Evolutionary conservation across 2,329 filamentous ascomycete genomes (phyloP).

Genomic region (Diaporthe amygdali): DNA sequence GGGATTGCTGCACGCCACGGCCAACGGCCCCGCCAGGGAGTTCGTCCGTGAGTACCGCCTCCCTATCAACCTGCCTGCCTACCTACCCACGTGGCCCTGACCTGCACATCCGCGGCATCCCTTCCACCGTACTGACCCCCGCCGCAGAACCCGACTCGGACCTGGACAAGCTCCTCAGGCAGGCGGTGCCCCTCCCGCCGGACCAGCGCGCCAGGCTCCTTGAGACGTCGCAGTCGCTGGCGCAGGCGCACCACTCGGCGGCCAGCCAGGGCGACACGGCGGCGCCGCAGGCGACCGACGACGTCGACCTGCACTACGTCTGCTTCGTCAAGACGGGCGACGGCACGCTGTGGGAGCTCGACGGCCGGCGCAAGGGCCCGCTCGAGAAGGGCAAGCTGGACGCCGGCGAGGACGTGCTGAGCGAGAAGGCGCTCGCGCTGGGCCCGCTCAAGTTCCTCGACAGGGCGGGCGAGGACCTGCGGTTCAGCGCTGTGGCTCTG

Average conservation of each 20-base stretch:
- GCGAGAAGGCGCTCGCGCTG: slow-evolving; percentile 74
- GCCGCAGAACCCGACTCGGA: slow-evolving; percentile 54
- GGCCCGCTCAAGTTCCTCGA: slow-evolving; percentile 66
- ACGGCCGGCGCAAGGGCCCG: slow-evolving; percentile 63
- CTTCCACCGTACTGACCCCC: not conserved
- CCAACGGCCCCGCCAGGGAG: slow-evolving; percentile 73
- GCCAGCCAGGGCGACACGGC: slow-evolving; percentile 79
- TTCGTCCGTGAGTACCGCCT: slow-evolving; percentile 57
- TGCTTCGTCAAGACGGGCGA: slow-evolving; percentile 83
- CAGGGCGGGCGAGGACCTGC: slow-evolving; percentile 59
- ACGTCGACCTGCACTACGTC: slow-evolving; percentile 94
- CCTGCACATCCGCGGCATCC: not conserved
- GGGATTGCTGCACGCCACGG: slow-evolving; percentile 81
- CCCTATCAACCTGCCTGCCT: not conserved
- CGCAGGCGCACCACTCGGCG: slow-evolving; percentile 78
- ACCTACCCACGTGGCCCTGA: not conserved
- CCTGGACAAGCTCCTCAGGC: slow-evolving; percentile 68
- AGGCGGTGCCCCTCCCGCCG: slow-evolving; percentile 74
- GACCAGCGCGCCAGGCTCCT: slow-evolving; percentile 72
- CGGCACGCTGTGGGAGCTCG: slow-evolving; percentile 67
- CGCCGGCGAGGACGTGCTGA: slow-evolving; percentile 72
- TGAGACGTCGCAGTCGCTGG: slow-evolving; percentile 77
- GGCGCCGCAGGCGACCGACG: slow-evolving; percentile 78
- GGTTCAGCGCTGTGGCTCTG: slow-evolving; percentile 64
- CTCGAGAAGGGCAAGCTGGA: slow-evolving; percentile 60